phyloP scores from a whole-genome alignment of 2,329 filamentous ascomycete species.

The Berkeleyomyces basicola region DNA sequence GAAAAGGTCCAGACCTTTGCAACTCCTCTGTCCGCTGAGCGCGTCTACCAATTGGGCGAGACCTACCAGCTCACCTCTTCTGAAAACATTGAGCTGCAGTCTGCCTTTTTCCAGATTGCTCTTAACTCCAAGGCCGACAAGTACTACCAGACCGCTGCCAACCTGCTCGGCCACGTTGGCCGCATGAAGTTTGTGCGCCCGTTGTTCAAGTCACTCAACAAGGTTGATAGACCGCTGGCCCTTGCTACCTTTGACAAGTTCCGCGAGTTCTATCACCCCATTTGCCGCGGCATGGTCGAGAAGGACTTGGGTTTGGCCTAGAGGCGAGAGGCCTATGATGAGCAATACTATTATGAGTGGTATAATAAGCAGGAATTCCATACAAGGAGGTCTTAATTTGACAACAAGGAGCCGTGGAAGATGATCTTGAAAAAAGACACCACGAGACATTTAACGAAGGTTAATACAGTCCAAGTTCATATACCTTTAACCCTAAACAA shows the following conservation, averaged over 20 bases:
- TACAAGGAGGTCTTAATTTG: no score
- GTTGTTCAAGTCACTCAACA: slow-evolving; percentile 59
- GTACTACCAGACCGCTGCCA: slow-evolving; percentile 53
- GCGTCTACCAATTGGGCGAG: slow-evolving; percentile 55
- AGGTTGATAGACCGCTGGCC: slow-evolving; percentile 58
- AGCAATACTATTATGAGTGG: no score
- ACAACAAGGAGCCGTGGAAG: no score
- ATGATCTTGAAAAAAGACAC: no score
- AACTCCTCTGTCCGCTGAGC: slow-evolving; percentile 43
- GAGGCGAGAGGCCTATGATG: not conserved
- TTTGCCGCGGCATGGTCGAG: slow-evolving; percentile 70
- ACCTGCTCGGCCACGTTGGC: slow-evolving; percentile 66
- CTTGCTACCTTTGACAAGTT: slow-evolving; percentile 73
- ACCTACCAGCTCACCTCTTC: slow-evolving; percentile 59
- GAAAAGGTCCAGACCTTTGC: slow-evolving; percentile 57
- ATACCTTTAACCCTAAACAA: not conserved
- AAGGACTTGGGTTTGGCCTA: slow-evolving; percentile 45
- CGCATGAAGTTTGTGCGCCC: slow-evolving; percentile 96
- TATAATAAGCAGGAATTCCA: not conserved
- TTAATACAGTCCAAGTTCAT: no score
- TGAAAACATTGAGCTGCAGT: slow-evolving; percentile 72
- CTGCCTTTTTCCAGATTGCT: slow-evolving; percentile 64
- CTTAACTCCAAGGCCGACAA: slow-evolving; percentile 55
- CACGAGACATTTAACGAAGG: not conserved
- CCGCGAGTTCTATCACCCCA: slow-evolving; percentile 88